Base-by-base conservation (phyloP, 108 stramenopile genomes). In the Bacterosira constricta region DNA sequence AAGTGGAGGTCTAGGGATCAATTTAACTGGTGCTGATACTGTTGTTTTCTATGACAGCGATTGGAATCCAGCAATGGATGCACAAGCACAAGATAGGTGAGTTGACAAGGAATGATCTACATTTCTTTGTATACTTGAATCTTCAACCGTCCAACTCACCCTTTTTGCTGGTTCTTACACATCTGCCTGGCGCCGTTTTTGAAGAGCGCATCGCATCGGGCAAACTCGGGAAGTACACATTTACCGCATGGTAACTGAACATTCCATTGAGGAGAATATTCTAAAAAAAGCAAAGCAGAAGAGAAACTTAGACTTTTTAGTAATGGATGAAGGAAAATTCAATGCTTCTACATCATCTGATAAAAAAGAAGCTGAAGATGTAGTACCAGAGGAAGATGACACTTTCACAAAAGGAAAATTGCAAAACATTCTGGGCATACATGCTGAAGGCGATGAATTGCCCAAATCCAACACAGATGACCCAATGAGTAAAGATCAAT, bases 51-150 rank as follows among this genome's bases (percentile, higher is more conserved):
- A 91, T 79, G 95, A 97, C 71, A 93, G 91, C 59, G 98, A 99
- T 75, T 98, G 97, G 97, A 98, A 98, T 69, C 97, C 98, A 63
- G 96, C 97, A 18, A 95, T 95, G 95, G 98, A 98, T 72, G 91
- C 92, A 5, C 90, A 94, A 77, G 93, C 90, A n/a, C 87, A 91
- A 84, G 96, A 86, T 83, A 88, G 46, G 83, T 90, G 64, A 84
- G 90, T 66, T 51, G 61, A 67, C 17, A 37, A 35, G 21, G 18
- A 25, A 25, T 23, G n/a, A n/a, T n/a, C n/a, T 49, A 1, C 21
- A 49, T 26, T 54, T 66, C 9, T 17, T 66, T 10, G 36, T n/a
- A n/a, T 9, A 18, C 9, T 17, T 10, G 35, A 29, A 18, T 27
- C 30, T 18, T 51, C 8, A 39, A 25, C 21, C n/a, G 36, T 17